Base-by-base conservation (phyloP, 495 filamentous ascomycete species). In the Chaetomium cochliodes region DNA sequence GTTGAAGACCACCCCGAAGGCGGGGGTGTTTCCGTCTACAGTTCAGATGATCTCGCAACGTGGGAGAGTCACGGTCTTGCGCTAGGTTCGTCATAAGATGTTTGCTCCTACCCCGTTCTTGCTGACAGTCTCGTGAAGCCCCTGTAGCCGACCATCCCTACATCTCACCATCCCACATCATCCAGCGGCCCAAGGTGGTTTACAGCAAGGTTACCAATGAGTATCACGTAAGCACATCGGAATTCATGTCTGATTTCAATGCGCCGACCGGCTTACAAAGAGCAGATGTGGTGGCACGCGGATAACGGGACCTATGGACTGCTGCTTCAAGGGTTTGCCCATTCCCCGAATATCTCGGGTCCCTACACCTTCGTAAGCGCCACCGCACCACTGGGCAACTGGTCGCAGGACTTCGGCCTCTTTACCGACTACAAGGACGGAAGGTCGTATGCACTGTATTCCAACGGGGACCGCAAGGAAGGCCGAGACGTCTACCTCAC, bases 241-340 rank as follows among this genome's bases (percentile, higher is more conserved):
- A 9, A 44, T 18, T n/a, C 23, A 30, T 46, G 33, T 28, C 22
- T 22, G 2, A 28, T 23, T 3, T 18, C 23, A 58, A 26, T 41
- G 22, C 25, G 6, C 22, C 2, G 6, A 0, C 23, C 26, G 12
- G 66, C 42, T 55, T 16, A 62, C 41, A 37, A 11, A 30, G 16
- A 28, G n/a, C 28, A 80, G 77, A 80, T 81, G 79, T 78, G 74
- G 74, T 81, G 79, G 79, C 79, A 81, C 57, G 78, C 79, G 41
- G 79, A 81, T 53, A 79, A 81, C 60, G 74, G 75, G 3, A 77
- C 66, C 23, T 81, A 80, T 64, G 75, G 78, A 9, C 69, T 73
- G 49, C 70, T 81, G 2, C 75, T 79, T 5, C 78, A 80, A 73
- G 79, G 79, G 8, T 63, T 77, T 18, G 79, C 78, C 16, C 67